phyloP scores from a whole-genome alignment of 768 basidiomycete species.

The Boletus sp. region DNA sequence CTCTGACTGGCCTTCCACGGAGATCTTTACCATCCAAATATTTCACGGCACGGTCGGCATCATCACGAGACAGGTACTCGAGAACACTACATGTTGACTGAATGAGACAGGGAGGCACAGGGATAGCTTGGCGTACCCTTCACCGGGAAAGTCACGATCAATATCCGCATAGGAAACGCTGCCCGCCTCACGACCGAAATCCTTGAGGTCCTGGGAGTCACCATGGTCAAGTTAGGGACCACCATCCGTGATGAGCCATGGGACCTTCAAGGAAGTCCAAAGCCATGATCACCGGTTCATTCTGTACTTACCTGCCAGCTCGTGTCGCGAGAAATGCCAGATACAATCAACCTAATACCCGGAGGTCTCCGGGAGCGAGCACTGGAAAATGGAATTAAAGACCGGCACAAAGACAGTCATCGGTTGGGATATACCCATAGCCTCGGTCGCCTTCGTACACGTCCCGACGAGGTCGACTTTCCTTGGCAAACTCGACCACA shows the following conservation, averaged over 20 bases:
- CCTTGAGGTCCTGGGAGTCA: slow-evolving; percentile 85
- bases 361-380: slow-evolving; percentile 74
- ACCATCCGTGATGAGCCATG: slow-evolving; percentile 15
- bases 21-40: slow-evolving; percentile 85
- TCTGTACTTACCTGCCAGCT: slow-evolving; percentile 93
- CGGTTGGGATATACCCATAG: slow-evolving; percentile 46
- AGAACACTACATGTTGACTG: slow-evolving; percentile 58
- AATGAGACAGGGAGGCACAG: background rate
- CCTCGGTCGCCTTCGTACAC: slow-evolving; percentile 57
- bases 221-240: slow-evolving; percentile 25
- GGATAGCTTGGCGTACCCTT: slow-evolving; percentile 62
- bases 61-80: slow-evolving; percentile 84
- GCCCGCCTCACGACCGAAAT: slow-evolving; percentile 93
- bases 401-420: slow-evolving; percentile 7
- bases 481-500: slow-evolving; percentile 95
- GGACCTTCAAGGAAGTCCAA: slow-evolving; percentile 19
- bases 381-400: slow-evolving; percentile 35
- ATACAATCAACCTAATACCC: slow-evolving; percentile 80
- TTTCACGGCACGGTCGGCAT: slow-evolving; percentile 91
- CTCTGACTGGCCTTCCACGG: slow-evolving; percentile 77
- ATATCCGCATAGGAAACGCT: slow-evolving; percentile 94
- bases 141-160: slow-evolving; percentile 79
- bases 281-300: background rate
- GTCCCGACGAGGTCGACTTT: slow-evolving; percentile 82
- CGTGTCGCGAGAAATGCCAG: slow-evolving; percentile 88